phyloP scores from a whole-genome alignment of 805 yeast species.

The Clavispora vitiphila region DNA sequence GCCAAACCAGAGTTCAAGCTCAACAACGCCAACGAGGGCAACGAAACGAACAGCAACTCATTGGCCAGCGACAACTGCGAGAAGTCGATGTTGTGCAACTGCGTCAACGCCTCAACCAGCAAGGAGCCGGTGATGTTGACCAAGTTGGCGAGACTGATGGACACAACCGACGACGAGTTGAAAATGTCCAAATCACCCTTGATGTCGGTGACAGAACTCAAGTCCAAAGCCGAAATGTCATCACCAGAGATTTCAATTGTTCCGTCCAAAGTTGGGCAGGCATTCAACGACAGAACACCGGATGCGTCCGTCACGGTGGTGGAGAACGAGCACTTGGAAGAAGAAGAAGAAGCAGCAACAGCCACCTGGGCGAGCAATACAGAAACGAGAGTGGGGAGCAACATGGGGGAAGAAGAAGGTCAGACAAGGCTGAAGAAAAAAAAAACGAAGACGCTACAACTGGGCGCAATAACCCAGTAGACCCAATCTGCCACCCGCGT shows the following conservation, averaged over 20 bases:
- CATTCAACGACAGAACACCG: constrained; percentile 26
- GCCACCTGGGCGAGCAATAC: constrained; percentile 2
- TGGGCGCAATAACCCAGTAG: background rate
- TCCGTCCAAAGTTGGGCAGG: constrained; percentile 41
- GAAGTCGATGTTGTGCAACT: constrained; percentile 34
- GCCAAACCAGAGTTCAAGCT: constrained; percentile 34
- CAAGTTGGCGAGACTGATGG: constrained; percentile 26
- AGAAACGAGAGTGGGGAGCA: constrained; percentile 1
- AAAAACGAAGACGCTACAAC: background rate
- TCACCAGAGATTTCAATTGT: constrained; percentile 34
- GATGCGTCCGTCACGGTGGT: constrained; percentile 37
- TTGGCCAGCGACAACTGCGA: constrained; percentile 24
- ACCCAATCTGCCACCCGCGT: background rate
- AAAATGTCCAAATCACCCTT: constrained; percentile 29
- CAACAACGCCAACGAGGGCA: constrained; percentile 37
- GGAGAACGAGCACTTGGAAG: constrained; percentile 33
- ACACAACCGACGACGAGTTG: constrained; percentile 36
- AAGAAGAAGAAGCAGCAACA: constrained; percentile 6
- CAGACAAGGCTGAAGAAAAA: background rate
- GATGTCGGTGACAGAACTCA: constrained; percentile 24
- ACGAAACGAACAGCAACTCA: constrained; percentile 32
- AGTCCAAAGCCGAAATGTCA: constrained; percentile 25
- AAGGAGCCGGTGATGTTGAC: constrained; percentile 32
- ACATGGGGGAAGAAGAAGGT: background rate
- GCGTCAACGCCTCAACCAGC: constrained; percentile 33